Conservation (phyloP, 805 yeast species). For the Torulaspora indica region DNA sequence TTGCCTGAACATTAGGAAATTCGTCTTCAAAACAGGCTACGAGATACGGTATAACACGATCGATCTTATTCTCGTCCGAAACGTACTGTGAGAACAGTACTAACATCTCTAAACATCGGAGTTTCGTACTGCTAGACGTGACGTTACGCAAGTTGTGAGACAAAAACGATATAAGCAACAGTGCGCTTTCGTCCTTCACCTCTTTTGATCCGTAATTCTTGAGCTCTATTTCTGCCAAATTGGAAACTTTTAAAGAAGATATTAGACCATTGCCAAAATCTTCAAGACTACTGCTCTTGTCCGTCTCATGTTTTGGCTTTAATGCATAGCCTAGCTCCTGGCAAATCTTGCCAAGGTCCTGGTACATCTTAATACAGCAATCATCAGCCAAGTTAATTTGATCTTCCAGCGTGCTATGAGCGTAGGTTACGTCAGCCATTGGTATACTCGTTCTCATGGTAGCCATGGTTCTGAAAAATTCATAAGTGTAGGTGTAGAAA, state of each 20-base stretch:
- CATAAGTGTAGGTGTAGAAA: conserved; percentile 65
- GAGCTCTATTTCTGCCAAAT: conserved; percentile 14
- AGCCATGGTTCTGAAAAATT: conserved; percentile 50
- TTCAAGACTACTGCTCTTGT: background rate
- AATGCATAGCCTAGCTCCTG: conserved; percentile 21
- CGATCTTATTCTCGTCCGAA: conserved; percentile 79
- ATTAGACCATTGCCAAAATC: conserved; percentile 15
- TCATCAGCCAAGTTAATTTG: conserved; percentile 20
- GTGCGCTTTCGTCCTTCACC: conserved; percentile 27
- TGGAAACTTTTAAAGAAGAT: conserved; percentile 10
- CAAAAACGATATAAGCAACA: conserved; percentile 27
- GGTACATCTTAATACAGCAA: conserved; percentile 51
- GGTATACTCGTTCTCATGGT: conserved; percentile 24
- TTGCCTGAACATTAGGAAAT: conserved; percentile 56
- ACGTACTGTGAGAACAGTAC: conserved; percentile 70
- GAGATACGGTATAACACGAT: conserved; percentile 77
- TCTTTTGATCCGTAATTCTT: conserved; percentile 7
- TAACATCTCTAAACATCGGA: conserved; percentile 68
- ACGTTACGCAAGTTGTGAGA: conserved; percentile 28
- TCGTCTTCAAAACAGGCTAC: conserved; percentile 65
- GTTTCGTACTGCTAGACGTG: conserved; percentile 16
- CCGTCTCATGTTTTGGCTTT: background rate
- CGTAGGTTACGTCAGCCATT: conserved; percentile 16
- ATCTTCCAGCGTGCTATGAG: conserved; percentile 19
- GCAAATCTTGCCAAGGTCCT: conserved; percentile 48